Base-by-base conservation (phyloP, 2,329 filamentous ascomycete species). In the Fusarium penzigii region DNA sequence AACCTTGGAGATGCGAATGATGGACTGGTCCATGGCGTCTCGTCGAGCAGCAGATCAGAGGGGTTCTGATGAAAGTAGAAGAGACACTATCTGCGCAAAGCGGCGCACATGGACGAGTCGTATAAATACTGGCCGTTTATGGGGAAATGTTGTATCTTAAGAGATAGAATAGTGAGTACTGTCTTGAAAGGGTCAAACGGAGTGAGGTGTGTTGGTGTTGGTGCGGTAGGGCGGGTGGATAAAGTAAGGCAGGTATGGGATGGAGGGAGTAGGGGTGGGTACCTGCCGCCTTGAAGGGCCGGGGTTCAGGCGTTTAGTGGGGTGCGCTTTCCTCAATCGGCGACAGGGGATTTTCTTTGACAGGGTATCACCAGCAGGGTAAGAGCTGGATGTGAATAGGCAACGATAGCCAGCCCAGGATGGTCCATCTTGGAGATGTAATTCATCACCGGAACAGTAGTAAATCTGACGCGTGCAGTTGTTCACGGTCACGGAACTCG, bases 1-100 rank as follows among this genome's bases (percentile, higher is more conserved):
- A 77, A 91, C 88, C 77, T 90, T 89, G 58, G 89, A 89, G 72
- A 96, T 93, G 59, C 91, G 88, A 63, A 96, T 86, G 65, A 95
- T 90, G 53, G 89, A 90, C 72, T 95, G 90, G 72, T 94, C 91
- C 71, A 74, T 72, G 60, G 58, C 60, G 65, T 46, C 59, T 56
- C 42, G 51, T 53, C 16, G 32, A 42, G 49, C 45, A 53, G 55
- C 56, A 64, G 53, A 50, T 49, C 39, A 25, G 20, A 25, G 20
- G 20, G 47, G 14, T 20, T 46, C 38, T 32, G 34, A 40, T 12
- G 48, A 10, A 44, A 25, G 34, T 20, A 17, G 10, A 32, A 9
- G 25, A 34, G 17, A 42, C 36, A 29, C 38, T 51, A 42, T 43
- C 48, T 50, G 51, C 46, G 38, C 34, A 49, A 42, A 34, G 45